phyloP scores from a whole-genome alignment of 371 early-diverging fungal genomes.

The Amoeboaphelidium protococcarum region DNA sequence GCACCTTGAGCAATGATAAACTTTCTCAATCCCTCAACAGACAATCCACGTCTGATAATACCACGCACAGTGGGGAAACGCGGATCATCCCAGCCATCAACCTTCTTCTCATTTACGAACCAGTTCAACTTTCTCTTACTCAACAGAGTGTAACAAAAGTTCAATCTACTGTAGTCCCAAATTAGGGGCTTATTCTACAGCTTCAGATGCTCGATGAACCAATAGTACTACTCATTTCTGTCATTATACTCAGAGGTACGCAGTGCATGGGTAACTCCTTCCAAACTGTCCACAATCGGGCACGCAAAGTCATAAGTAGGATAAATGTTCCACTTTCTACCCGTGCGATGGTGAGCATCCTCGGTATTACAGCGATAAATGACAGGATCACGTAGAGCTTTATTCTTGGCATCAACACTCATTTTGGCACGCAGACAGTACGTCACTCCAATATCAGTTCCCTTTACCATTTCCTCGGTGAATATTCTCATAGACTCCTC shows the following conservation, averaged over 20 bases:
- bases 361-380: slow-evolving; percentile 84
- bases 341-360: slow-evolving; percentile 76
- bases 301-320: slow-evolving; percentile 99
- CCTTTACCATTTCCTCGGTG: slow-evolving; percentile 78
- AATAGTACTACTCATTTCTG: slow-evolving; percentile 93
- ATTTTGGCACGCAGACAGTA: slow-evolving; percentile 98
- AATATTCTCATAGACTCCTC: slow-evolving; percentile 82
- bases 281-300: slow-evolving; percentile 91
- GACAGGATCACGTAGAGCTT: slow-evolving; percentile 97
- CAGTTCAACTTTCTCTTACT: slow-evolving; percentile 97
- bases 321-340: slow-evolving; percentile 82
- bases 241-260: slow-evolving; percentile 98
- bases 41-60: slow-evolving; percentile 93
- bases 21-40: slow-evolving; percentile 86
- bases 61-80: slow-evolving; percentile 98
- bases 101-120: slow-evolving; percentile 77
- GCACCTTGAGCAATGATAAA: slow-evolving; percentile 99
- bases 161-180: slow-evolving; percentile 86
- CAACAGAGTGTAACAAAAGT: slow-evolving; percentile 96
- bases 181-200: slow-evolving; percentile 68
- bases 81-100: slow-evolving; percentile 98
- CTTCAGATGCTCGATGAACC: slow-evolving; percentile 80
- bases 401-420: slow-evolving; percentile 71
- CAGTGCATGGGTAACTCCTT: slow-evolving; percentile 95
- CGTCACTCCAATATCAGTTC: slow-evolving; percentile 46